phyloP scores from a whole-genome alignment of 2,329 filamentous ascomycete species.

The Ascochyta lentis region DNA sequence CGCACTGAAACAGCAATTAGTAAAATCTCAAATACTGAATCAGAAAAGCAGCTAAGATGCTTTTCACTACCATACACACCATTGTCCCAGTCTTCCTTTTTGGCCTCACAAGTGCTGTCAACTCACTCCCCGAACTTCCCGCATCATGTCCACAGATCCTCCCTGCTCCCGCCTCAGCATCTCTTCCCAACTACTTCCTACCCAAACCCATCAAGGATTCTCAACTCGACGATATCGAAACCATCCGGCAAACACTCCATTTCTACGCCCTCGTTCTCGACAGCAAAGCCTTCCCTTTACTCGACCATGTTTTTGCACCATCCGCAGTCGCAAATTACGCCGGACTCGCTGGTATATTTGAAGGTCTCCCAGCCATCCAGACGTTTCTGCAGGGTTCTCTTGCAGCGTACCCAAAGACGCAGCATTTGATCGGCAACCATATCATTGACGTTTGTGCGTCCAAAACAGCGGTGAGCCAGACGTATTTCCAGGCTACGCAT shows the following conservation, averaged over 20 bases:
- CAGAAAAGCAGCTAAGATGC: background rate
- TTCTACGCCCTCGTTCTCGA: conserved; percentile 13
- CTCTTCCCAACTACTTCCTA: conserved; percentile 8
- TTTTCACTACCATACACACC: background rate
- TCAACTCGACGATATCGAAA: conserved; percentile 7
- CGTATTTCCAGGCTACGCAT: conserved; percentile 14
- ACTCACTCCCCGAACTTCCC: background rate
- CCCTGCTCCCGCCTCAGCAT: conserved; percentile 5
- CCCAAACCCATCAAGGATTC: conserved; percentile 7
- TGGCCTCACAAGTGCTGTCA: background rate
- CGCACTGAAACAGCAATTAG: too few relatives aligned
- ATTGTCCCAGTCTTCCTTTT: background rate
- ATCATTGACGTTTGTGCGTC: conserved; percentile 14
- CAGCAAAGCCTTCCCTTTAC: conserved; percentile 7
- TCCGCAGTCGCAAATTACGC: conserved; percentile 10
- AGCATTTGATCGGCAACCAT: conserved; percentile 13
- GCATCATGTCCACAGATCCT: conserved; percentile 14
- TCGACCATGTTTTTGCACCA: conserved; percentile 11
- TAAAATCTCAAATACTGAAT: too few relatives aligned
- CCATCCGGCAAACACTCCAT: conserved; percentile 11
- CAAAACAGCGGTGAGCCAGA: conserved; percentile 9
- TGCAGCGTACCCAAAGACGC: conserved; percentile 5
- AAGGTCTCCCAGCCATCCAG: conserved; percentile 7
- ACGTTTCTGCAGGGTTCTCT: conserved; percentile 8
- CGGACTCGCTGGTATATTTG: conserved; percentile 10